phyloP scores from a whole-genome alignment of 495 filamentous ascomycete genomes.

The Hypoxylon crocopeplum region DNA sequence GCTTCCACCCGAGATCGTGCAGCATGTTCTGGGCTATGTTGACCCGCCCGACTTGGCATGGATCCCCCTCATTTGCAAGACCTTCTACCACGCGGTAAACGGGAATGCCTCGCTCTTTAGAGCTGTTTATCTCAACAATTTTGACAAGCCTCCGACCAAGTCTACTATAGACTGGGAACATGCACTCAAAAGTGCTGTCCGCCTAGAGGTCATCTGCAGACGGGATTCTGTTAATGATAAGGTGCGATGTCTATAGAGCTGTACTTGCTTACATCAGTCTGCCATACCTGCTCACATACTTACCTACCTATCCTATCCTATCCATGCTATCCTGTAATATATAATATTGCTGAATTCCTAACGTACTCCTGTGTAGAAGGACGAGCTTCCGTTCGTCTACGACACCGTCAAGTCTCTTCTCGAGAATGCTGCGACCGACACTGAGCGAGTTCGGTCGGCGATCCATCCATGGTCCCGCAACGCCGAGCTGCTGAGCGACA shows the following conservation, averaged over 20 bases:
- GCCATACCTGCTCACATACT: neutral
- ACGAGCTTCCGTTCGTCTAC: slow-evolving; percentile 49
- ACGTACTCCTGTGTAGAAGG: slow-evolving; percentile 26
- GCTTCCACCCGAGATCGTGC: slow-evolving; percentile 65
- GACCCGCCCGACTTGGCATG: slow-evolving; percentile 58
- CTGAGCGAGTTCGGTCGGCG: slow-evolving; percentile 18
- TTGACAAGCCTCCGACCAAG: slow-evolving; percentile 43
- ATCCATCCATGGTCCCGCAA: slow-evolving; percentile 53
- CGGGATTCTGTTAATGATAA: slow-evolving; percentile 40
- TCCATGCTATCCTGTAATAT: neutral
- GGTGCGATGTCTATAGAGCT: slow-evolving; percentile 46
- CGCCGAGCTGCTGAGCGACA: slow-evolving; percentile 50
- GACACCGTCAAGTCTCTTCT: slow-evolving; percentile 45
- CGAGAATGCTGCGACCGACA: slow-evolving; percentile 39
- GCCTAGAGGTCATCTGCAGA: slow-evolving; percentile 51
- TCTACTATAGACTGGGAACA: slow-evolving; percentile 56
- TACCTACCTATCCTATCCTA: neutral
- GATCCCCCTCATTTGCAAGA: slow-evolving; percentile 56
- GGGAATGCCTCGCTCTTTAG: slow-evolving; percentile 60
- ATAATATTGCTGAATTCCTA: slow-evolving; percentile 4
- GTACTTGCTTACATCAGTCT: slow-evolving; percentile 28
- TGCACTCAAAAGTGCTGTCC: slow-evolving; percentile 55
- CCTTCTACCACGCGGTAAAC: slow-evolving; percentile 54
- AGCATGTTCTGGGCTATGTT: slow-evolving; percentile 60
- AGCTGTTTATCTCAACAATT: slow-evolving; percentile 55